These are phyloP conservation scores for Rhizoctonia solani DNA, from an alignment of 1,284 basidiomycete species.

Conservation along the genomic window DNA sequence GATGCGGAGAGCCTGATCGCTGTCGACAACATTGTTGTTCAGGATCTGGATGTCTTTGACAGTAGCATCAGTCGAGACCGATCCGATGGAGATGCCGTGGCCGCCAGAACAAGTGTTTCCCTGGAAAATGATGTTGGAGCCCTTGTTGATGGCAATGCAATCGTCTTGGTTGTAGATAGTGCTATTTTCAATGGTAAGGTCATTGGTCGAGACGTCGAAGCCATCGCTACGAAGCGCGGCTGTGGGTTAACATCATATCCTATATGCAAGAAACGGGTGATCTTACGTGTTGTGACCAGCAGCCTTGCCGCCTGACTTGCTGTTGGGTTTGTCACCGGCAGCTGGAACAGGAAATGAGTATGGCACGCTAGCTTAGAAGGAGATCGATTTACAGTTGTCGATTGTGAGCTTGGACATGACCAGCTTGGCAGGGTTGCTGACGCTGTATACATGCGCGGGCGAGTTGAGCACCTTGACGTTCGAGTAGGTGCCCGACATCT, in stretches of 20 bases:
- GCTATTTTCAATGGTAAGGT: slow-evolving; percentile 36
- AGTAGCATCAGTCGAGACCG: slow-evolving; percentile 38
- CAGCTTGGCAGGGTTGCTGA: slow-evolving; percentile 45
- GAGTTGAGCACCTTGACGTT: slow-evolving; percentile 53
- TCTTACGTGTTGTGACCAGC: slow-evolving; percentile 49
- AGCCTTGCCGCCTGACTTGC: too few species aligned
- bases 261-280: slow-evolving; percentile 43
- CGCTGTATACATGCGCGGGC: slow-evolving; percentile 48
- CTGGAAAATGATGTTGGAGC: too few species aligned
- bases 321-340: slow-evolving; percentile 50
- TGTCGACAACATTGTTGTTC: slow-evolving; percentile 38
- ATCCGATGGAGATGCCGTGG: slow-evolving; percentile 41
- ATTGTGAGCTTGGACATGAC: slow-evolving; percentile 46
- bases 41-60: slow-evolving; percentile 39
- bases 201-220: slow-evolving; percentile 33
- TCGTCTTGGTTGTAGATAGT: slow-evolving; percentile 41
- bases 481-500: slow-evolving; percentile 57
- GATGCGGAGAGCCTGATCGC: too few species aligned
- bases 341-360: slow-evolving; percentile 35
- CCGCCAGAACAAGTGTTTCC: slow-evolving; percentile 40
- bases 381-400: slow-evolving; percentile 51
- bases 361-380: background rate
- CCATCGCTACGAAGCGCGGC: slow-evolving; percentile 8
- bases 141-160: too few species aligned
- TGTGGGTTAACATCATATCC: background rate